Base-by-base conservation (phyloP, 345 rosid species). In the Salix suchowensis region DNA sequence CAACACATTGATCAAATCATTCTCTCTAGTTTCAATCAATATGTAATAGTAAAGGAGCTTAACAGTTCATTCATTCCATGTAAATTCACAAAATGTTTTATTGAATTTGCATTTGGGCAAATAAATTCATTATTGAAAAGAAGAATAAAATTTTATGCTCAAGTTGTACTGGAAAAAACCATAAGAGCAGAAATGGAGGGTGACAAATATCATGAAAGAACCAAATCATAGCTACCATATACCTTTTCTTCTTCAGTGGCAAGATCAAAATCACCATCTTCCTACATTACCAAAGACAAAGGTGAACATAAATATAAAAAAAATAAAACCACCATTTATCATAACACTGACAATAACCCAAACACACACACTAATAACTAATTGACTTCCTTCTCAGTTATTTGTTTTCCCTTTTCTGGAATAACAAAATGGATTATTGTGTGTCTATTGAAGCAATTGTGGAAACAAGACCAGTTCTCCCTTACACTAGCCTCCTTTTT, bases 181-280 rank as follows among this genome's bases (percentile, higher is more conserved):
- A 58, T n/a, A 58, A n/a, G 61, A 58, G 26, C 28, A 58, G 62
- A 12, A 58, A 58, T 9, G 2, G 46, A n/a, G 6, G 62, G 28
- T n/a, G 23, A 58, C 10, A 58, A 58, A 32, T 36, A 68, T 4
- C 11, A 16, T n/a, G 28, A 18, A n/a, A 34, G 21, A 28, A 10
- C 6, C 16, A 61, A 77, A 42, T 40, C 52, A 39, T 13, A n/a
- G 78, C 77, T 72, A 78, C 69, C 70, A 26, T 80, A 71, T 83
- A 96, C 97, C 92, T 92, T 91, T 65, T 93, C 99, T 67, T 93
- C 98, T 68, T 87, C 96, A 37, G 81, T 78, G 80, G 88, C 86
- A 68, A 89, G 80, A 86, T 87, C 76, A 84, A 89, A 96, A 80
- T 93, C 99, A 44, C 88, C 90, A 91, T 96, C 99, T 83, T 92